phyloP scores from a whole-genome alignment of 176 grass and related monocot species.

The Aegilops bicornis region DNA sequence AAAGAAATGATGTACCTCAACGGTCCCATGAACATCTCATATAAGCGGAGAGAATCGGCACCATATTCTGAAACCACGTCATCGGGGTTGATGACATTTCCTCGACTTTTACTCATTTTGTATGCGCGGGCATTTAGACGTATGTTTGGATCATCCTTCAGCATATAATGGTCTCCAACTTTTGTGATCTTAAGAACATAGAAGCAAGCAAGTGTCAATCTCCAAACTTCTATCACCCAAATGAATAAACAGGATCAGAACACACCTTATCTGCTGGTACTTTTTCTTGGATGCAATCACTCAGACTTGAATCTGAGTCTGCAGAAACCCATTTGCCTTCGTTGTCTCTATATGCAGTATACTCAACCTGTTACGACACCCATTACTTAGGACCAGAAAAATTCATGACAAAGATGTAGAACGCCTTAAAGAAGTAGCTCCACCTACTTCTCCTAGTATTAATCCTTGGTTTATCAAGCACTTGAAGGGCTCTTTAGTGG shows the following conservation, averaged over 20 bases:
- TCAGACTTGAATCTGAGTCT: slow-evolving; percentile 52
- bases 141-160: slow-evolving; percentile 76
- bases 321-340: slow-evolving; percentile 79
- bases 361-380: slow-evolving; percentile 71
- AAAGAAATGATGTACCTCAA: slow-evolving; percentile 59
- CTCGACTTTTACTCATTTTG: slow-evolving; percentile 99
- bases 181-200: slow-evolving; percentile 67
- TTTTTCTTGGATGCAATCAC: slow-evolving; percentile 74
- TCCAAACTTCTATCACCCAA: slow-evolving; percentile 1
- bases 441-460: slow-evolving; percentile 95
- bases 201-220: slow-evolving; percentile 15
- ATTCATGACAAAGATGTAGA: neutral
- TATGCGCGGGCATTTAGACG: slow-evolving; percentile 74
- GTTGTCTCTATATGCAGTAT: slow-evolving; percentile 77
- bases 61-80: slow-evolving; percentile 97
- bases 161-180: slow-evolving; percentile 81
- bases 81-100: slow-evolving; percentile 98
- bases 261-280: slow-evolving; percentile 78
- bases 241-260: neutral
- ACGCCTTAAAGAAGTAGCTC: slow-evolving; percentile 7
- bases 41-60: slow-evolving; percentile 94
- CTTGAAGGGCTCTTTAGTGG: slow-evolving; percentile 95
- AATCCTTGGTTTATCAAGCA: slow-evolving; percentile 99
- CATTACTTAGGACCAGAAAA: slow-evolving; percentile 35
- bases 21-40: slow-evolving; percentile 99